Base-by-base conservation (phyloP, 2,329 filamentous ascomycete genomes). In the Rosellinia necatrix region DNA sequence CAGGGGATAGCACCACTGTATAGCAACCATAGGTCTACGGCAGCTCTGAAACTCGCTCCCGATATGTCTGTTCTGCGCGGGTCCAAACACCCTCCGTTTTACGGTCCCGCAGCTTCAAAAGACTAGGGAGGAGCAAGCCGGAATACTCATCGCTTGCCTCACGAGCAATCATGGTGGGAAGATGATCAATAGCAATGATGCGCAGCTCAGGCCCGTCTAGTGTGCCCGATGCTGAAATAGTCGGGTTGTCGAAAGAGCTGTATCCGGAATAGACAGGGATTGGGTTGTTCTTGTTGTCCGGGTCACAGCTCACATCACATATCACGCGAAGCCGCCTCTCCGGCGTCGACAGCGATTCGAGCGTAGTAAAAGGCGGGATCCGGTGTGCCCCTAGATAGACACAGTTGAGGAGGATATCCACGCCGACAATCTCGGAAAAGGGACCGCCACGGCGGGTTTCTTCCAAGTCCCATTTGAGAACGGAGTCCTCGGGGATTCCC, bases 131-230 rank as follows among this genome's bases (percentile, higher is more conserved):
- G 21, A 55, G 38, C 29, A 55, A 43, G n/a, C 29, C 38, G 19
- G 52, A n/a, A 38, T 50, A 56, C 30, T 56, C 53, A 24, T 56
- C 46, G 47, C 53, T 56, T 29, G 53, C 40, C 53, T 50, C 46
- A 13, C 53, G 53, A 21, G 53, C 38, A 46, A 56, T 51, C 40
- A 50, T 21, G 6, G 46, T 56, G 12, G 46, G 46, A 24, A 50
- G 47, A 38, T 50, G 53, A 40, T 50, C 53, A 46, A 56, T 50
- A 8, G 46, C 47, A 5, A 56, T 46, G 13, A 56, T 24, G 19
- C 40, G 30, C 30, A 50, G 29, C 27, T 50, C 40, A 25, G 53
- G 53, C 4, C 38, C 46, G 3, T 40, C 38, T 19, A 46, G 40
- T 24, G 8, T 27, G 24, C 35, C 27, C 10, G 53, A 46, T 10